Percentiles rank a stretch among this genome's conserved stretches.
Conservation (phyloP, 495 filamentous ascomycete species). For the Lasiosphaeris hirsuta region DNA sequence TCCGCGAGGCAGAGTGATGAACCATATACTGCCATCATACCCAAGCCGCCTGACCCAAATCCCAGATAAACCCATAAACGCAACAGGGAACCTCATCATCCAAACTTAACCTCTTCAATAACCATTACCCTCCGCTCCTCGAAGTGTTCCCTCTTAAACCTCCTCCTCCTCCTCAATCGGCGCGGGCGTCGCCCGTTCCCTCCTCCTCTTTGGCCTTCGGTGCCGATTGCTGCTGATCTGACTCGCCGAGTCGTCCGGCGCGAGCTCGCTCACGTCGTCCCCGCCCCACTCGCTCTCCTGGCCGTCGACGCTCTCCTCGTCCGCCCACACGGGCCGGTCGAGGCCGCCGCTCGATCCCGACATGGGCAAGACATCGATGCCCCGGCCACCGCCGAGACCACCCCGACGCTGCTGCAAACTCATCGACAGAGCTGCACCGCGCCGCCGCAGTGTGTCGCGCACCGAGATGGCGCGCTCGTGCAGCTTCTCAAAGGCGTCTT, state of each 20-base stretch:
- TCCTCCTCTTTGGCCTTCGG: conserved; percentile 65
- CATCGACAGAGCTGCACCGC: conserved; percentile 73
- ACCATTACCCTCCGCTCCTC: background rate
- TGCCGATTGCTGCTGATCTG: conserved; percentile 77
- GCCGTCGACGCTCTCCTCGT: conserved; percentile 44
- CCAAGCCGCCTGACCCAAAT: background rate
- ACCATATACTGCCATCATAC: no score
- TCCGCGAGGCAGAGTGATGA: no score
- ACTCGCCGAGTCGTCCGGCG: conserved; percentile 73
- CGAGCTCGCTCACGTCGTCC: conserved; percentile 69
- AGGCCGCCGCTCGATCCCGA: conserved; percentile 35
- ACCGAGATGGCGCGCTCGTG: conserved; percentile 82
- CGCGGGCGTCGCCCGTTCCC: conserved; percentile 76
- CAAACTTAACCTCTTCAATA: background rate
- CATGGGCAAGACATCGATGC: conserved; percentile 45
- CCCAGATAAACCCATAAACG: background rate
- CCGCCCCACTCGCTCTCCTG: conserved; percentile 65
- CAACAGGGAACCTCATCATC: background rate
- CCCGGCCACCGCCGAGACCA: conserved; percentile 16
- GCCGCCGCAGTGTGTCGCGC: conserved; percentile 71
- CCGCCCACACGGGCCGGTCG: conserved; percentile 45
- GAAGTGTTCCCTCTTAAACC: background rate
- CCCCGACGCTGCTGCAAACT: conserved; percentile 69
- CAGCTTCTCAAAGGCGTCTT: conserved; percentile 91
- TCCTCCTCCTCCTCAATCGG: conserved; percentile 74